Percentiles rank a stretch among this genome's conserved stretches.
phyloP scores from a whole-genome alignment of 768 basidiomycete species.

The Mycena chlorophos region DNA sequence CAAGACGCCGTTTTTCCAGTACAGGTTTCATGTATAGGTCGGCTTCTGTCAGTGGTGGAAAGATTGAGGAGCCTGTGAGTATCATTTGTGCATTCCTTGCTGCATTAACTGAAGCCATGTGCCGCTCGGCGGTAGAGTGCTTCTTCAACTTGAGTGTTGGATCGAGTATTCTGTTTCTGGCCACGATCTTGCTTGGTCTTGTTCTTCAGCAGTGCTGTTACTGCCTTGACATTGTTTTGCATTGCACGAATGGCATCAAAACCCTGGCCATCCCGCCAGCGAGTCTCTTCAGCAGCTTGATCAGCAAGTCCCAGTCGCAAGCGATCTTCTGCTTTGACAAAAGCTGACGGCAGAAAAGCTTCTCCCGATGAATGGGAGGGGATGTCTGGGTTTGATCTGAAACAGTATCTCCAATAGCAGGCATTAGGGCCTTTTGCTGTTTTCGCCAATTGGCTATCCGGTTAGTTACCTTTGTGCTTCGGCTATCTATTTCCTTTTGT shows the following conservation, averaged over 20 bases:
- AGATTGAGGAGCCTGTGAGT: neutral
- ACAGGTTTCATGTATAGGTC: constrained; percentile 8
- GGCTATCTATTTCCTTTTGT: neutral
- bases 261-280: constrained; percentile 2
- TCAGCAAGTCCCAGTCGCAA: neutral
- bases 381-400: neutral
- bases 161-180: constrained; percentile 1
- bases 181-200: neutral
- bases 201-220: neutral
- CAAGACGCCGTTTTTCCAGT: constrained; percentile 3
- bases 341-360: constrained; percentile 3
- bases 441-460: neutral
- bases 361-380: neutral
- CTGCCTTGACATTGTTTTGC: constrained; percentile 3
- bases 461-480: neutral
- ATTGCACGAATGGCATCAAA: constrained; percentile 3
- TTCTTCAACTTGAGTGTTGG: neutral
- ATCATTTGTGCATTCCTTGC: neutral
- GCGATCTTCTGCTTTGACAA: neutral
- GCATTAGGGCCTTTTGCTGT: neutral
- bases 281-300: neutral
- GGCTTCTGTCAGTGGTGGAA: constrained; percentile 4
- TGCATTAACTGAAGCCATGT: neutral
- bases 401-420: neutral
- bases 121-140: neutral